phyloP scores from a whole-genome alignment of 768 basidiomycete genomes.

The Collybia mongolica region DNA sequence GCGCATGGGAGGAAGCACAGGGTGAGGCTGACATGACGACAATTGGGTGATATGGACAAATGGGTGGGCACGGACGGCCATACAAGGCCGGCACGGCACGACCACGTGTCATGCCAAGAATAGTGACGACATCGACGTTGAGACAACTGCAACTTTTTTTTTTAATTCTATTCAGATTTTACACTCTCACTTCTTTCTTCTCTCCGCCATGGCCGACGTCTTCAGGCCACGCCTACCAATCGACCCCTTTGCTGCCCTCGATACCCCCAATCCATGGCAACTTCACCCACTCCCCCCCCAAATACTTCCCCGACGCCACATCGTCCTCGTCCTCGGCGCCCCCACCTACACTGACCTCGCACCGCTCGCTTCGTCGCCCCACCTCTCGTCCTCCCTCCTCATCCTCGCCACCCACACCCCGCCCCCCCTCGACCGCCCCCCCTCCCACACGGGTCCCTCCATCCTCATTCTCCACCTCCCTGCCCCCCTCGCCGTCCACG shows the following conservation, averaged over 20 bases:
- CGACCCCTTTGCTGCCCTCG: constrained; percentile 31
- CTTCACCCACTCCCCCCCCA: constrained; percentile 9
- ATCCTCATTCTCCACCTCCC: constrained; percentile 33
- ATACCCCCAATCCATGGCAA: no score
- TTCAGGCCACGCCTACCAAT: constrained; percentile 37
- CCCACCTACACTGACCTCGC: constrained; percentile 31
- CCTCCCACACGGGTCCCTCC: constrained; percentile 9
- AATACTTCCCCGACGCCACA: no score
- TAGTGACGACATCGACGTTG: no score
- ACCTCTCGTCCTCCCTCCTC: constrained; percentile 32
- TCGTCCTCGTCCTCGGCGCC: constrained; percentile 40
- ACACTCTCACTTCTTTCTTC: no score
- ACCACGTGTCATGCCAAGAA: no score
- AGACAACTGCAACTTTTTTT: no score
- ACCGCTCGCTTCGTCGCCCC: constrained; percentile 32
- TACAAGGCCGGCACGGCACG: no score
- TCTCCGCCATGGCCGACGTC: constrained; percentile 11
- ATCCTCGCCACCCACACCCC: constrained; percentile 40
- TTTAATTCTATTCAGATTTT: no score
- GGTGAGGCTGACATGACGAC: no score
- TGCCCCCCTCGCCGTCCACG: constrained; percentile 29
- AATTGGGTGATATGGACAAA: no score
- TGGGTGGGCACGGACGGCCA: no score
- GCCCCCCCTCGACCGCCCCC: constrained; percentile 27
- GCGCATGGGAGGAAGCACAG: no score